phyloP scores from a whole-genome alignment of 305 asterid genomes.

The Plantago coronopus region DNA sequence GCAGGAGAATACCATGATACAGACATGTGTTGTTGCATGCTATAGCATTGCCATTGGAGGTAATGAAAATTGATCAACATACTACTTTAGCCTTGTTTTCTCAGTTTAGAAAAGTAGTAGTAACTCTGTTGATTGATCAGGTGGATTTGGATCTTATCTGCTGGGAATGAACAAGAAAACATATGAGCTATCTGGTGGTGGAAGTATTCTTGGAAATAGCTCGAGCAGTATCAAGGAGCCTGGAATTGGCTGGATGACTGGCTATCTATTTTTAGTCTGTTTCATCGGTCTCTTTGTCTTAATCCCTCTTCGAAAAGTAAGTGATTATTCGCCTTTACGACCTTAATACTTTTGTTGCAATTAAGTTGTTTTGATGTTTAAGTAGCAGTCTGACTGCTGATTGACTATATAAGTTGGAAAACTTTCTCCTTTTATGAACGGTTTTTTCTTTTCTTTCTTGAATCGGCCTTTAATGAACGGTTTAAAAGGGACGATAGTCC shows the following conservation, averaged over 20 bases:
- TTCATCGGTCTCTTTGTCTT: constrained; percentile 69
- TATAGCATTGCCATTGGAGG: constrained; percentile 70
- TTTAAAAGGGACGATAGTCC: too few relatives aligned
- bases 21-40: constrained; percentile 69
- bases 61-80: not conserved
- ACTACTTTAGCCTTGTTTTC: not conserved
- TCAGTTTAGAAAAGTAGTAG: not conserved
- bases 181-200: constrained; percentile 49
- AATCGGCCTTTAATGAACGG: too few relatives aligned
- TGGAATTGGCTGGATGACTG: constrained; percentile 65
- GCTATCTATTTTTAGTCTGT: constrained; percentile 50
- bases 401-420: too few relatives aligned
- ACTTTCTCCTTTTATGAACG: too few relatives aligned
- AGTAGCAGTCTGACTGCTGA: not conserved
- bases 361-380: not conserved
- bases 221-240: constrained; percentile 54
- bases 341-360: not conserved
- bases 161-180: constrained; percentile 68
- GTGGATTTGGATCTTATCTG: constrained; percentile 66
- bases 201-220: constrained; percentile 37
- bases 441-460: too few relatives aligned
- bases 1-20: constrained; percentile 72
- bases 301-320: constrained; percentile 72
- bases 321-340: not conserved
- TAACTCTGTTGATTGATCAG: constrained; percentile 29